These are phyloP conservation scores for Colletotrichum karsti DNA, from an alignment of 2,329 filamentous ascomycete species.

Conservation along the genomic window DNA sequence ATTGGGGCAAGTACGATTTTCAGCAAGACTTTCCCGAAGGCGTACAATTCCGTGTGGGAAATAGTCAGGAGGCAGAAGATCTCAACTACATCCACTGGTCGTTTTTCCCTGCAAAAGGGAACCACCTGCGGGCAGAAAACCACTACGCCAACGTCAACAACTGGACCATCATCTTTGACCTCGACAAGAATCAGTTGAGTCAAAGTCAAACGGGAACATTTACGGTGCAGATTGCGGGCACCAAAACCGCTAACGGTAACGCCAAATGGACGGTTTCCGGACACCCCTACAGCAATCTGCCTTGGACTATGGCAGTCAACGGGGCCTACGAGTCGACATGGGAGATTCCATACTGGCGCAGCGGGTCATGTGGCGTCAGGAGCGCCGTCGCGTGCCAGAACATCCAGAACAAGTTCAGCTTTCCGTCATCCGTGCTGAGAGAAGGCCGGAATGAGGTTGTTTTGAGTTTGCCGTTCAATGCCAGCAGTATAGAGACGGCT, in stretches of 20 bases:
- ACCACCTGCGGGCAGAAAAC: constrained; percentile 51
- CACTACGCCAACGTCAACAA: constrained; percentile 62
- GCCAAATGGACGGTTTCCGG: constrained; percentile 62
- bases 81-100: constrained; percentile 75
- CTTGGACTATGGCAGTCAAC: constrained; percentile 52
- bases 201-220: constrained; percentile 64
- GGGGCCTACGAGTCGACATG: constrained; percentile 56
- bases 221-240: constrained; percentile 69
- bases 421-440: constrained; percentile 57
- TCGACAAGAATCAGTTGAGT: constrained; percentile 48
- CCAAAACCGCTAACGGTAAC: constrained; percentile 68
- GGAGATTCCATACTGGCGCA: constrained; percentile 59
- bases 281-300: constrained; percentile 59
- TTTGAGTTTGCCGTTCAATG: constrained; percentile 66
- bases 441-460: constrained; percentile 63
- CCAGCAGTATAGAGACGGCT: constrained; percentile 66
- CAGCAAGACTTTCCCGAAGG: constrained; percentile 66
- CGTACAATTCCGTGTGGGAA: constrained; percentile 64
- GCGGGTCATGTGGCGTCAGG: constrained; percentile 65
- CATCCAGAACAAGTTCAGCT: constrained; percentile 66
- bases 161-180: constrained; percentile 65
- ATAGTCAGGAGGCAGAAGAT: constrained; percentile 55
- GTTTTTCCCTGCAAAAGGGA: constrained; percentile 65
- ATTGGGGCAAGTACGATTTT: constrained; percentile 70
- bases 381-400: constrained; percentile 71